phyloP scores from a whole-genome alignment of 352 stramenopile species.

The Pythium dissimile region DNA sequence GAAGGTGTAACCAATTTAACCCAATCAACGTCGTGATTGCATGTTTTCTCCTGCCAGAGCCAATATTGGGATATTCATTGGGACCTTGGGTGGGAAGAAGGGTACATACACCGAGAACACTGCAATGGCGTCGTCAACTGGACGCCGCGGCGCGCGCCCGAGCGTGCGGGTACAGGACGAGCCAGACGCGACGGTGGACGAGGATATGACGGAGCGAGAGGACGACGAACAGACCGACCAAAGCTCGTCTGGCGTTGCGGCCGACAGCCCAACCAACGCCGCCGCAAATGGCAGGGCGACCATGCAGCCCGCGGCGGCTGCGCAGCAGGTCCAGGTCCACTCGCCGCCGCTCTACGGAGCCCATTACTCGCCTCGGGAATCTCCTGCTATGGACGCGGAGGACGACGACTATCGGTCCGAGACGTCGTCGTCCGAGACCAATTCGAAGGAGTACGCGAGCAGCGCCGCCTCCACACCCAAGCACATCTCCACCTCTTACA shows the following conservation, averaged over 20 bases:
- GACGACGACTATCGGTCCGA: conserved; percentile 80
- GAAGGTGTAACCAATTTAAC: not conserved
- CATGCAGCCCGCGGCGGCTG: not conserved
- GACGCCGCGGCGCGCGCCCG: not conserved
- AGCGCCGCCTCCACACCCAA: conserved; percentile 22
- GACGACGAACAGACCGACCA: conserved; percentile 28
- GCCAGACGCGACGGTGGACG: conserved; percentile 9
- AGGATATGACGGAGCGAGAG: conserved; percentile 27
- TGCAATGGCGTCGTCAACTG: not conserved
- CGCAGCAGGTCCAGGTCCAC: not conserved
- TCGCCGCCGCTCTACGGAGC: conserved; percentile 16
- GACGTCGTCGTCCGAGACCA: conserved; percentile 60
- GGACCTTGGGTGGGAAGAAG: too few species aligned
- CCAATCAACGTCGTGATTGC: conserved; percentile 12
- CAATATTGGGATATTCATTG: too few species aligned
- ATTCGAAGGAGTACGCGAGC: conserved; percentile 19
- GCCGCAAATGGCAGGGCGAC: not conserved
- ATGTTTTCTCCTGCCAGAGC: too few species aligned
- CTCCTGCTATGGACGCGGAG: conserved; percentile 50
- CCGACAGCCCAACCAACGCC: conserved; percentile 10
- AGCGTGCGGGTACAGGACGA: conserved; percentile 12
- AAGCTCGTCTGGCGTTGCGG: conserved; percentile 13
- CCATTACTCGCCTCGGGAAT: conserved; percentile 48
- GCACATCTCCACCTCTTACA: conserved; percentile 40
- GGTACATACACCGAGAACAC: not conserved